Conservation (phyloP, 371 early-diverging fungal genomes). For the Encephalitozoon hellem region DNA sequence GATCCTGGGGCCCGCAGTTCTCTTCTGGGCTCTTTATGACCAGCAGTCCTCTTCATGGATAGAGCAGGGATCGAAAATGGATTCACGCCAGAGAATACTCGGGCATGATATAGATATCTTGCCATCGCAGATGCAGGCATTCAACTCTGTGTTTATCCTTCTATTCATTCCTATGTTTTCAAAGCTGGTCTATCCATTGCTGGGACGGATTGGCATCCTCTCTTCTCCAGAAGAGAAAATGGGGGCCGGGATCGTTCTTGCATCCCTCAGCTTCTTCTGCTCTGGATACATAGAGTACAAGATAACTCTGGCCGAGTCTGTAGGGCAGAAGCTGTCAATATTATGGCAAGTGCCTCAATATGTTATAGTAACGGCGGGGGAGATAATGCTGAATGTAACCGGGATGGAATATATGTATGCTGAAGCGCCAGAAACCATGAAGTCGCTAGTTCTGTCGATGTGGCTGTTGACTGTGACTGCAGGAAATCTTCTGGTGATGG, state of each 20-base stretch:
- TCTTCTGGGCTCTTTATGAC: conserved; percentile 62
- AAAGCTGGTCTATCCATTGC: conserved; percentile 62
- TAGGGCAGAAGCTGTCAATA: conserved; percentile 36
- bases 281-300: conserved; percentile 58
- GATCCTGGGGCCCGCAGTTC: conserved; percentile 41
- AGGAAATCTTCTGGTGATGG: conserved; percentile 60
- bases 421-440: conserved; percentile 43
- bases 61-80: conserved; percentile 60
- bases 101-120: conserved; percentile 11
- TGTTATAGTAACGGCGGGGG: conserved; percentile 65
- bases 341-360: conserved; percentile 65
- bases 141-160: conserved; percentile 63
- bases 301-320: conserved; percentile 56
- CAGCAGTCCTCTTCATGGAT: conserved; percentile 62
- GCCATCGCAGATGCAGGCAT: conserved; percentile 59
- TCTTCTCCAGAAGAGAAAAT: conserved; percentile 63
- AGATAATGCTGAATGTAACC: conserved; percentile 64
- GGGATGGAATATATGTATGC: conserved; percentile 66
- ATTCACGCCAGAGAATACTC: conserved; percentile 4
- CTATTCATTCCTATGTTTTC: conserved; percentile 64
- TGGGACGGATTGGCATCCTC: conserved; percentile 29
- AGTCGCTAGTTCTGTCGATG: conserved; percentile 48
- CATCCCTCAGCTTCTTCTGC: conserved; percentile 43
- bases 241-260: conserved; percentile 47
- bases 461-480: conserved; percentile 61